These are phyloP conservation scores for Neopestalotiopsis sp. DNA, from an alignment of 2,329 filamentous ascomycete genomes.

Conservation along the genomic window DNA sequence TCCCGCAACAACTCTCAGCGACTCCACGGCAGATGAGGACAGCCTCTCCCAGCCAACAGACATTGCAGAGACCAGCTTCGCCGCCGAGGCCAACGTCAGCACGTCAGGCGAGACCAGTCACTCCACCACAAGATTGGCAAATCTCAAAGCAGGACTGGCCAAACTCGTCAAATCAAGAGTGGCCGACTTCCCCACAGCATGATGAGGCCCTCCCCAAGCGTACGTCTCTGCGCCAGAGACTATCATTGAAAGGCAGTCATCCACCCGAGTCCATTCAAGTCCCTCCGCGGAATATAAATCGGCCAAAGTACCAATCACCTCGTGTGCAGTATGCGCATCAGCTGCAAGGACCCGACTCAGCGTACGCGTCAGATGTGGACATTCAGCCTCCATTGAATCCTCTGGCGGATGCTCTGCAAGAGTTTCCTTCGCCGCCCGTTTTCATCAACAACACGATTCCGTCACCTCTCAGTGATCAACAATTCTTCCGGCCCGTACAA, in stretches of 20 bases:
- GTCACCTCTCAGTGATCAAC: slow-evolving; percentile 57
- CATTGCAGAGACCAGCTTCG: neutral
- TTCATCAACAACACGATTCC: slow-evolving; percentile 45
- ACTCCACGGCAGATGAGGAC: neutral
- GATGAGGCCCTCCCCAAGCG: slow-evolving; percentile 35
- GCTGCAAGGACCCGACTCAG: slow-evolving; percentile 49
- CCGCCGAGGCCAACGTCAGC: slow-evolving; percentile 1
- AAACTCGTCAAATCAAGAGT: neutral
- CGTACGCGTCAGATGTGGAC: slow-evolving; percentile 54
- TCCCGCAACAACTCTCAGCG: neutral
- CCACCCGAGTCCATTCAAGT: slow-evolving; percentile 60
- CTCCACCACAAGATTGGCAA: neutral
- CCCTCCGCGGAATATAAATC: slow-evolving; percentile 47
- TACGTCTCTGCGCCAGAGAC: slow-evolving; percentile 57
- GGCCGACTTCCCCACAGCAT: neutral
- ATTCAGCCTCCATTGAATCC: slow-evolving; percentile 42
- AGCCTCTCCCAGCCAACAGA: neutral
- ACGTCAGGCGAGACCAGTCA: neutral
- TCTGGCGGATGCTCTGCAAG: slow-evolving; percentile 31
- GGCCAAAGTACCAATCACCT: slow-evolving; percentile 32
- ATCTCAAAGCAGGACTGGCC: neutral
- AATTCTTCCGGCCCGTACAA: slow-evolving; percentile 66
- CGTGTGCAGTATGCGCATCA: slow-evolving; percentile 20
- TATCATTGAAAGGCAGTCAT: slow-evolving; percentile 55
- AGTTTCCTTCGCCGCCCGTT: slow-evolving; percentile 41